Evolutionary conservation across 176 grass and related monocot species (phyloP).

Genomic region (Zoysia pacifica): DNA sequence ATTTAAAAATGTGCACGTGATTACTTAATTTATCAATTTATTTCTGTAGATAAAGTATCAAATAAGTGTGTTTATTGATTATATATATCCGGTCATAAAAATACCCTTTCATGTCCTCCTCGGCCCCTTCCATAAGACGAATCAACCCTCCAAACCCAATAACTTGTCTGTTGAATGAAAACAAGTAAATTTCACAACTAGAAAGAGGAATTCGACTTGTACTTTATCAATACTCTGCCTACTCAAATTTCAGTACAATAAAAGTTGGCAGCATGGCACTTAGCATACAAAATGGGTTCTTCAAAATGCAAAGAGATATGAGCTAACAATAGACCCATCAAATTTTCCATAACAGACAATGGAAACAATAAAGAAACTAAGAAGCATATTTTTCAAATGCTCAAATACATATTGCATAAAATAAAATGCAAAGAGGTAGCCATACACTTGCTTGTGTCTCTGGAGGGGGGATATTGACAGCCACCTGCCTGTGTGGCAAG

Average conservation of each 20-base stretch:
- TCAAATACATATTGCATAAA: slow-evolving; percentile 15
- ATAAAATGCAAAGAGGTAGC: slow-evolving; percentile 24
- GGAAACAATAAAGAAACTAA: slow-evolving; percentile 9
- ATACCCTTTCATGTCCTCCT: slow-evolving; percentile 90
- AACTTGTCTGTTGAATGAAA: slow-evolving; percentile 90
- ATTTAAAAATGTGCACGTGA: slow-evolving; percentile 33
- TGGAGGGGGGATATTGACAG: slow-evolving; percentile 86
- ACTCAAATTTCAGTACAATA: slow-evolving; percentile 41
- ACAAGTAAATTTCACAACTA: slow-evolving; percentile 59
- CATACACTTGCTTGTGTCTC: slow-evolving; percentile 94
- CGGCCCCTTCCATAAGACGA: slow-evolving; percentile 75
- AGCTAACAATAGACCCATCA: background rate
- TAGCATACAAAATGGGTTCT: slow-evolving; percentile 10
- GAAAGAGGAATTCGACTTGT: slow-evolving; percentile 40
- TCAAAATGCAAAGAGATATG: slow-evolving; percentile 33
- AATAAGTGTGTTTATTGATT: slow-evolving; percentile 42
- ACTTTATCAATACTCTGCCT: slow-evolving; percentile 31
- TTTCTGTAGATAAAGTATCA: slow-evolving; percentile 28
- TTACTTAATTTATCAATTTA: slow-evolving; percentile 32
- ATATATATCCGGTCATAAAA: slow-evolving; percentile 48
- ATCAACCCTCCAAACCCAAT: slow-evolving; percentile 99
- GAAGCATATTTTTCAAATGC: slow-evolving; percentile 14
- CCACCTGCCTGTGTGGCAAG: slow-evolving; percentile 69
- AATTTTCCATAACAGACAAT: slow-evolving; percentile 12
- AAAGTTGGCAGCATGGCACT: background rate